A percentile compares a stretch with the other conserved stretches of the same genome.
Evolutionary conservation across 1,139 yeast species (phyloP).

Genomic region (Hansenula anomala): DNA sequence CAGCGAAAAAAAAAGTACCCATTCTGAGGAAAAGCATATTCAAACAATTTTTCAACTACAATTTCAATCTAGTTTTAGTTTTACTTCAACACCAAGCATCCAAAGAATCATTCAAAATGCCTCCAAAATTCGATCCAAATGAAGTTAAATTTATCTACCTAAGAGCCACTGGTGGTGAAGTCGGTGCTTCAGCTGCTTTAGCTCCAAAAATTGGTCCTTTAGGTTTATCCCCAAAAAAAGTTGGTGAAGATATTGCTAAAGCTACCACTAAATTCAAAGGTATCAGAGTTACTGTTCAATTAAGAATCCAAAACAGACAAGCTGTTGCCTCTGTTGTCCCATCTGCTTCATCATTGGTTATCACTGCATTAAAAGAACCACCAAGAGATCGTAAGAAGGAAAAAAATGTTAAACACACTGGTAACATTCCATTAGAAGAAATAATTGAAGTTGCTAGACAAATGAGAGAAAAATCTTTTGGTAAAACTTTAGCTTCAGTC

Average conservation of each 20-base stretch:
- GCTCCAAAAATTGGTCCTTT: constrained; percentile 99
- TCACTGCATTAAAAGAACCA: constrained; percentile 99
- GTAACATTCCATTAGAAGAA: constrained; percentile 97
- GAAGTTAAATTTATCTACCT: constrained; percentile 98
- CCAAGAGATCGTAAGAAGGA: constrained; percentile 99
- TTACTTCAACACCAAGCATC: constrained; percentile 2
- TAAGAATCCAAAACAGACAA: constrained; percentile 99
- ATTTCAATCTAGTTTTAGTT: no score
- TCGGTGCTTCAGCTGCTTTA: constrained; percentile 99
- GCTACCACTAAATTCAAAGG: constrained; percentile 99
- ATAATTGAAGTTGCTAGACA: constrained; percentile 96
- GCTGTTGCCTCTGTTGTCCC: constrained; percentile 99
- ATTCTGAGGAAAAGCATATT: no score
- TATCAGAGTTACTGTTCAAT: constrained; percentile 97
- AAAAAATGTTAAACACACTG: constrained; percentile 99
- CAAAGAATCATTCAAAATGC: constrained; percentile 44
- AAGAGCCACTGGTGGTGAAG: constrained; percentile 99
- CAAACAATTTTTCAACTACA: background rate
- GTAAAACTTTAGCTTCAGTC: constrained; percentile 95
- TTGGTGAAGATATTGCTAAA: constrained; percentile 99
- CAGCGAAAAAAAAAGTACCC: no score
- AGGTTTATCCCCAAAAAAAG: constrained; percentile 99
- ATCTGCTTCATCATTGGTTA: constrained; percentile 98
- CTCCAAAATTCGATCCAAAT: constrained; percentile 97
- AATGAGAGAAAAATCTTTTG: constrained; percentile 97